Evolutionary conservation across 345 rosid species (phyloP).

Genomic region (Ailanthus altissimus): DNA sequence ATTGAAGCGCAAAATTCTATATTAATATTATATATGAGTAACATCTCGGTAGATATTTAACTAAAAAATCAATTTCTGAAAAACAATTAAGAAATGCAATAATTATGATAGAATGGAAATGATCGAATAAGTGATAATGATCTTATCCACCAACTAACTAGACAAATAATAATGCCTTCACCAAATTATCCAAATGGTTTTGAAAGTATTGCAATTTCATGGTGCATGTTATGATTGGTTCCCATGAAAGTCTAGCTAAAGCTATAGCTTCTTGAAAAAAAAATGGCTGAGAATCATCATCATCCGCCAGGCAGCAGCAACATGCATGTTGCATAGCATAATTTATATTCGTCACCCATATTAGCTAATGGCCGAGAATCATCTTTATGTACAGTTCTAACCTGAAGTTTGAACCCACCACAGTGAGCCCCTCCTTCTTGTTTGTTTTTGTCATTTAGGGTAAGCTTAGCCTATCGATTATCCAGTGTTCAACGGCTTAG

Average conservation of each 20-base stretch:
- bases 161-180: neutral
- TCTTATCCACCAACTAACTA: neutral
- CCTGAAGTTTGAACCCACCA: neutral
- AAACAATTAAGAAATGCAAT: neutral
- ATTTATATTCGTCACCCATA: neutral
- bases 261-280: neutral
- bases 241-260: neutral
- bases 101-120: neutral
- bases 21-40: too few relatives aligned
- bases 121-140: neutral
- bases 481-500: neutral
- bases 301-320: neutral
- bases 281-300: neutral
- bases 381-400: neutral
- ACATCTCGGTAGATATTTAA: too few relatives aligned
- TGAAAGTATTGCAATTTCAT: neutral
- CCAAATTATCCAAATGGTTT: neutral
- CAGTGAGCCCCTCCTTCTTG: too few relatives aligned
- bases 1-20: too few relatives aligned
- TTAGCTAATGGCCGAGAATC: neutral
- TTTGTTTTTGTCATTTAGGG: too few relatives aligned
- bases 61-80: too few relatives aligned
- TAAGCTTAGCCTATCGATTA: too few relatives aligned
- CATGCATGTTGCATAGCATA: neutral
- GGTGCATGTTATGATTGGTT: constrained; percentile 14